A percentile compares a stretch with the other conserved stretches of the same genome.
Evolutionary conservation across 1,139 yeast species (phyloP).

Genomic region (Taphrina wiesneri): DNA sequence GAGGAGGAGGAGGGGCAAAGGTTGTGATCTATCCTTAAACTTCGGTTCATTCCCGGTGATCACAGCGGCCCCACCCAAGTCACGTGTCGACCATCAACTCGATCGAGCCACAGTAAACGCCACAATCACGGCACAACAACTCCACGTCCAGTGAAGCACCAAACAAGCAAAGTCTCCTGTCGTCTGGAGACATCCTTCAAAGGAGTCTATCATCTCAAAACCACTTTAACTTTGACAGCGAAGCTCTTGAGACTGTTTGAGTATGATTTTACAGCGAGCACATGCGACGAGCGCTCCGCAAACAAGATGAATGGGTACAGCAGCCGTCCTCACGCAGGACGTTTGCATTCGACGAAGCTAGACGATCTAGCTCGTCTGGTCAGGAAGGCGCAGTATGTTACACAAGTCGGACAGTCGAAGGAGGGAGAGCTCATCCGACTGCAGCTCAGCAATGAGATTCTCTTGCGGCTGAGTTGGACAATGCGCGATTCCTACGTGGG

Average conservation of each 20-base stretch:
- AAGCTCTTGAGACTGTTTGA: too few relatives aligned
- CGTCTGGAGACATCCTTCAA: too few relatives aligned
- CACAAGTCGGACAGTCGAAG: neutral
- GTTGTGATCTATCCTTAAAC: neutral
- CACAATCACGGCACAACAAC: neutral
- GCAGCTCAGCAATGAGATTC: slow-evolving; percentile 5
- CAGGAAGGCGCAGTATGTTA: neutral
- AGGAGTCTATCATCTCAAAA: too few relatives aligned
- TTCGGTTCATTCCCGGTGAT: slow-evolving; percentile 1
- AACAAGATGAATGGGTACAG: neutral
- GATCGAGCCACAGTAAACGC: neutral
- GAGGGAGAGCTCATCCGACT: neutral
- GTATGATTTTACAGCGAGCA: too few relatives aligned
- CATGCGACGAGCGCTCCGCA: too few relatives aligned
- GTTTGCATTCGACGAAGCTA: neutral
- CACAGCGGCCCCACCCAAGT: neutral
- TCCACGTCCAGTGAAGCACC: neutral
- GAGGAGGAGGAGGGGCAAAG: neutral
- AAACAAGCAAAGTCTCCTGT: neutral
- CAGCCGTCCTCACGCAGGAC: neutral
- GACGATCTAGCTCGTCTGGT: neutral
- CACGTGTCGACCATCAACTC: neutral
- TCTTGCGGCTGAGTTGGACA: neutral
- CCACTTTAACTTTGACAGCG: too few relatives aligned
- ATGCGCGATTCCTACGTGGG: neutral